phyloP scores from a whole-genome alignment of 768 basidiomycete genomes.

The Agaricus sinodeliciosus region DNA sequence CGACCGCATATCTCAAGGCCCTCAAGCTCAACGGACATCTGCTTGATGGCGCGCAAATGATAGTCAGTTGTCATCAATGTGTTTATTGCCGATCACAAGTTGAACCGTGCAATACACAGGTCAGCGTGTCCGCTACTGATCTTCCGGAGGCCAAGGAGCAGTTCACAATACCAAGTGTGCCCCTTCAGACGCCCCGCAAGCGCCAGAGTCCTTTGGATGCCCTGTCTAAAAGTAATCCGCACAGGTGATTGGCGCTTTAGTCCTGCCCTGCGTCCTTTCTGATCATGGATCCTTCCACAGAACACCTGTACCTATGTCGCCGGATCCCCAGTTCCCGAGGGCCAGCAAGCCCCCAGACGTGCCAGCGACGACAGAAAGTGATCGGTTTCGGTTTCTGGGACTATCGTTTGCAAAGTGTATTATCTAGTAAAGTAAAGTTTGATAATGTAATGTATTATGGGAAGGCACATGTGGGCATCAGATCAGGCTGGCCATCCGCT shows the following conservation, averaged over 20 bases:
- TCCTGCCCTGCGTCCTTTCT: neutral
- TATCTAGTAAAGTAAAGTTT: constrained; percentile 9
- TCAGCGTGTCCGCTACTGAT: constrained; percentile 26
- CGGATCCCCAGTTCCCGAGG: neutral
- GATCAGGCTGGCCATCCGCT: constrained; percentile 8
- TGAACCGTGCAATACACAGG: constrained; percentile 19
- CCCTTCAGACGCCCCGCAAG: neutral
- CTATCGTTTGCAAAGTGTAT: constrained; percentile 23
- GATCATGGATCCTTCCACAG: neutral
- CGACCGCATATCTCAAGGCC: constrained; percentile 32
- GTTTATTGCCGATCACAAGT: neutral
- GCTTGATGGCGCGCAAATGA: constrained; percentile 31
- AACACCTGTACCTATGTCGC: neutral
- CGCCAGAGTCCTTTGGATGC: constrained; percentile 1
- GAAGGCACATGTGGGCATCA: constrained; percentile 10
- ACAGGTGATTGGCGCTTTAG: constrained; percentile 4
- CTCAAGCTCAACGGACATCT: constrained; percentile 28
- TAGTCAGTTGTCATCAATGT: constrained; percentile 28
- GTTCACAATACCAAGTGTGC: constrained; percentile 15
- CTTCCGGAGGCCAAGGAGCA: constrained; percentile 34
- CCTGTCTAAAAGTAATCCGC: neutral
- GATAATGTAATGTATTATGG: constrained; percentile 10
- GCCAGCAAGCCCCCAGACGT: neutral
- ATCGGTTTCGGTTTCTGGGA: constrained; percentile 24
- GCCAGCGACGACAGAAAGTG: constrained; percentile 10